These are phyloP conservation scores for Neopestalotiopsis clavispora DNA, from an alignment of 2,329 filamentous ascomycete genomes.

Conservation along the genomic window DNA sequence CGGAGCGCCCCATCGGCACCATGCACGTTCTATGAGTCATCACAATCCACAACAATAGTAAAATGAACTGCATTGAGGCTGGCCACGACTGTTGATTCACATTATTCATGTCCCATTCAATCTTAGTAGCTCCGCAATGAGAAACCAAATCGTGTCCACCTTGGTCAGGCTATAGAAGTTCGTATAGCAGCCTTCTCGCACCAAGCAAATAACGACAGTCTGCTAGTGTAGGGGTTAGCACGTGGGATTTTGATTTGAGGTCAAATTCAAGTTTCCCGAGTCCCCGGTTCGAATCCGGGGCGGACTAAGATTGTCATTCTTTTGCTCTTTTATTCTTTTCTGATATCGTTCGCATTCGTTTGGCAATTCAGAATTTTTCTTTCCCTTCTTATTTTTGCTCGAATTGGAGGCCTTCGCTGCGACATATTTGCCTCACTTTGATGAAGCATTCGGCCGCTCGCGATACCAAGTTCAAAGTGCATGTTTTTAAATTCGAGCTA, in stretches of 20 bases:
- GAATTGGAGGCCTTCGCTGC: too few species aligned
- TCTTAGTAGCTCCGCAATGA: background rate
- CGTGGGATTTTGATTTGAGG: slow-evolving; percentile 10
- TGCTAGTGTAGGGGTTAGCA: slow-evolving; percentile 15
- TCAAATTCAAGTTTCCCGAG: background rate
- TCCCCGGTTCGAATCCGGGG: slow-evolving; percentile 15
- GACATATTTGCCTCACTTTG: too few species aligned
- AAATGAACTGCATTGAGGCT: background rate
- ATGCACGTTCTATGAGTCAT: background rate
- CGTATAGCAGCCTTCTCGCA: background rate
- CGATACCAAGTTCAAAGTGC: too few species aligned
- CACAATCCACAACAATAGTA: background rate
- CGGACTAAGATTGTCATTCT: background rate
- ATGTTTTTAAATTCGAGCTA: too few species aligned
- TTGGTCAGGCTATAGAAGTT: background rate
- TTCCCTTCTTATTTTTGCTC: too few species aligned
- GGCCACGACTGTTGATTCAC: background rate
- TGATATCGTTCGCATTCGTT: too few species aligned
- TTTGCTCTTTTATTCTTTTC: background rate
- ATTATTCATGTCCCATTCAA: background rate
- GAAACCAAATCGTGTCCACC: background rate
- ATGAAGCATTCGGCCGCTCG: too few species aligned
- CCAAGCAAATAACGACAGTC: background rate
- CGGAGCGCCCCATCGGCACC: background rate
- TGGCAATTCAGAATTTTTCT: too few species aligned